These are phyloP conservation scores for Porphyridium purpureum DNA, from an alignment of 23 red algal species.

Conservation along the genomic window DNA sequence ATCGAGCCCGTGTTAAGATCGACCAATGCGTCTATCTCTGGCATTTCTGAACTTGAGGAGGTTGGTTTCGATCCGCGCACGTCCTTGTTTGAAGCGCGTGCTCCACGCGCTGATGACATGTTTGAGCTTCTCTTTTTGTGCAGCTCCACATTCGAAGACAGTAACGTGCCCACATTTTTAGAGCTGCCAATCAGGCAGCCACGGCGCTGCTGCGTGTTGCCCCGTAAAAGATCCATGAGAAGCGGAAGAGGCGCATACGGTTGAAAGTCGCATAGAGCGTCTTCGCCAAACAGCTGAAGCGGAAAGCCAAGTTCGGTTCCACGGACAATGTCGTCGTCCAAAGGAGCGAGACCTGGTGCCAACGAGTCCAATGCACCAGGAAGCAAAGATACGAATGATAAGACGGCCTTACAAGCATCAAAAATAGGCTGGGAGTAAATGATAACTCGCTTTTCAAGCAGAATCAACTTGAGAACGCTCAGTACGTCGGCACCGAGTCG, in stretches of 20 bases:
- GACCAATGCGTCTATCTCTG: conserved; percentile 55
- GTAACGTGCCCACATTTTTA: conserved; percentile 39
- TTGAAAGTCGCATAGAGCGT: conserved; percentile 36
- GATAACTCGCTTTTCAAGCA: conserved; percentile 55
- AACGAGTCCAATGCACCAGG: conserved; percentile 44
- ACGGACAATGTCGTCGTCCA: conserved; percentile 2
- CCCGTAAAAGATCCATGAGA: conserved; percentile 27
- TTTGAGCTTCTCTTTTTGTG: background rate
- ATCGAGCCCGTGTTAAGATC: conserved; percentile 41
- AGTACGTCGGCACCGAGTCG: conserved; percentile 42
- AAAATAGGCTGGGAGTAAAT: conserved; percentile 45
- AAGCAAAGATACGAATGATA: conserved; percentile 44
- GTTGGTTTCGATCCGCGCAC: background rate
- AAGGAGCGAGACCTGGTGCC: conserved; percentile 9
- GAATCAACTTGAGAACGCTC: conserved; percentile 58
- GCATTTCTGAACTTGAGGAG: background rate
- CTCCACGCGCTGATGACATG: background rate
- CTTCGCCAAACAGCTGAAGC: conserved; percentile 28
- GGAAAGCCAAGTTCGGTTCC: conserved; percentile 25
- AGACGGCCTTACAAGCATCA: conserved; percentile 48
- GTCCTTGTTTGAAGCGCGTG: background rate
- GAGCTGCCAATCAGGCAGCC: conserved; percentile 48
- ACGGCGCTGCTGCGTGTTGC: conserved; percentile 7
- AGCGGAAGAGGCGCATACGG: conserved; percentile 68
- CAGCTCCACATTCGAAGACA: conserved; percentile 10